Base-by-base conservation (phyloP, 345 rosid species). In the Aquilaria sinensis region DNA sequence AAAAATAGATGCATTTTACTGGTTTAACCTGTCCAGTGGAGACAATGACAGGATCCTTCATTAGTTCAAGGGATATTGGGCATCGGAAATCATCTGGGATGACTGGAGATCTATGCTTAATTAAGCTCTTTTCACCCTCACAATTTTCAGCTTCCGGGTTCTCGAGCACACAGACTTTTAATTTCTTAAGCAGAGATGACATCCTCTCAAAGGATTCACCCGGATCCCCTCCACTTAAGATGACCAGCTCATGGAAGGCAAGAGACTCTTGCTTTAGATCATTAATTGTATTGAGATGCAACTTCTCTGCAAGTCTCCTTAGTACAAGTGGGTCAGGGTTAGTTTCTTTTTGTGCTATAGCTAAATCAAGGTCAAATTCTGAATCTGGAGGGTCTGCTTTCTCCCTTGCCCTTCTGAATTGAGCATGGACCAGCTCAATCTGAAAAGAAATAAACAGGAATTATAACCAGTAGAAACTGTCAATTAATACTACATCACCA, bases 41-140 rank as follows among this genome's bases (percentile, higher is more conserved):
- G 67, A 94, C 90, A 15, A 94, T 94, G 11, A 94, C 99, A 9
- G 99, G 99, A 82, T 94, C 97, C 74, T 83, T 90, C 99, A 90
- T 94, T 74, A 90, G 73, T 73, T 94, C 99, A 50, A 94, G 96
- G 63, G 99, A 94, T 73, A 94, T 90, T 0, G 99, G 97, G 76
- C 99, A 94, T 13, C 96, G 96, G 51, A 94, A 94, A 77, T 90
- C 96, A 74, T 94, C 99, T 0, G 99, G 99, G 60, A 90, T 86
- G 58, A 94, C 91, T 45, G 99, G 99, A 66, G 96, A 94, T 29
- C 93, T 79, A 71, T 94, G 96, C 72, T 80, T 90, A 12, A 80
- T 53, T 23, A 75, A 61, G 49, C 67, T 63, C 59, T 70, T 78
- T 54, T 81, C 90, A 11, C 71, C 67, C 16, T 80, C 80, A 30